Percentiles rank a stretch among this genome's conserved stretches.
phyloP scores from a whole-genome alignment of 2,329 filamentous ascomycete species.

The Arthroderma sp. region DNA sequence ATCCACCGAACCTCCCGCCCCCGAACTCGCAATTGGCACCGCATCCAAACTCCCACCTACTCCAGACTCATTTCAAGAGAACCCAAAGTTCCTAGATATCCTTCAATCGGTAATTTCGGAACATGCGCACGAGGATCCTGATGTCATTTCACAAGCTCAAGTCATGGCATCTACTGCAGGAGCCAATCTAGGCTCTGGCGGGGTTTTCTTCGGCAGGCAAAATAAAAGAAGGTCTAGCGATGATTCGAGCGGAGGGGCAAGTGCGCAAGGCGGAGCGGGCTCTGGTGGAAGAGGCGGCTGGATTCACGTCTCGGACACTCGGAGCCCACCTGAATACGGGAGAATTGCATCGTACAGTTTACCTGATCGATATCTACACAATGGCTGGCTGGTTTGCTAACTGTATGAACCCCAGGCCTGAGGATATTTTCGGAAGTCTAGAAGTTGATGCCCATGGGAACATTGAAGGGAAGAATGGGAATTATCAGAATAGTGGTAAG shows the following conservation, averaged over 20 bases:
- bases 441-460: slow-evolving; percentile 46
- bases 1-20: slow-evolving; percentile 39
- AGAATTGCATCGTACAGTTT: slow-evolving; percentile 42
- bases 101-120: slow-evolving; percentile 43
- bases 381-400: background rate
- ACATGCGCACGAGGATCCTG: slow-evolving; percentile 43
- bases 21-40: slow-evolving; percentile 42
- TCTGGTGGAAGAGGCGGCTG: slow-evolving; percentile 46
- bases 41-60: slow-evolving; percentile 43
- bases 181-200: slow-evolving; percentile 39
- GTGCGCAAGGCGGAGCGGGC: slow-evolving; percentile 45
- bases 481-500: slow-evolving; percentile 45
- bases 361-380: background rate
- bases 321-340: slow-evolving; percentile 50
- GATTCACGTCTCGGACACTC: slow-evolving; percentile 48
- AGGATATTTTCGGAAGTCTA: slow-evolving; percentile 53
- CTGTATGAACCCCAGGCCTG: slow-evolving; percentile 29
- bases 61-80: slow-evolving; percentile 42
- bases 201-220: slow-evolving; percentile 32
- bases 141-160: slow-evolving; percentile 44
- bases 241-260: slow-evolving; percentile 37
- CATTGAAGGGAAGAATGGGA: slow-evolving; percentile 41
- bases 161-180: slow-evolving; percentile 48
- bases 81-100: slow-evolving; percentile 42
- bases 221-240: slow-evolving; percentile 22